These are phyloP conservation scores for Sporothrix curviconia DNA, from an alignment of 2,329 filamentous ascomycete species.

Conservation along the genomic window DNA sequence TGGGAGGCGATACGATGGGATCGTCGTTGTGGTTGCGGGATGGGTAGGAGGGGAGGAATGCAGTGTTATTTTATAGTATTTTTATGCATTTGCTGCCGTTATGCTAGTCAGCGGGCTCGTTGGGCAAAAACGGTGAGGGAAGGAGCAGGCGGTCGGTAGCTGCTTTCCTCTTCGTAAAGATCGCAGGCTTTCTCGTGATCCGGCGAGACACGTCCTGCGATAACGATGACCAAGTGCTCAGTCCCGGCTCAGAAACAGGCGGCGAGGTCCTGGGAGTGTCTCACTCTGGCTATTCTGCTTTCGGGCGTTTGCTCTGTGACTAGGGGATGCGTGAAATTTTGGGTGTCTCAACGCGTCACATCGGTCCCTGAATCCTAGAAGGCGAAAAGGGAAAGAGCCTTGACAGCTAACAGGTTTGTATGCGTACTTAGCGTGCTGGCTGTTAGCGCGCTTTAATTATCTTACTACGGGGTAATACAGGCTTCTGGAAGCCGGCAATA, in stretches of 20 bases:
- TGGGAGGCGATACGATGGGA: background rate
- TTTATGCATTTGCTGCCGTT: background rate
- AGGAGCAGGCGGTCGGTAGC: slow-evolving; percentile 5
- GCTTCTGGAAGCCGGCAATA: too few species aligned
- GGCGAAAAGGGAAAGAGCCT: too few species aligned
- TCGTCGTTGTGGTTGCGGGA: background rate
- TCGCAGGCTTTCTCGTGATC: too few species aligned
- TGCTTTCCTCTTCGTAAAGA: background rate
- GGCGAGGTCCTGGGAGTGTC: background rate
- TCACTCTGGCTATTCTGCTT: background rate
- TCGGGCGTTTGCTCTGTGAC: background rate
- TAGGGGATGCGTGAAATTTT: background rate
- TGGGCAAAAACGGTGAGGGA: slow-evolving; percentile 4
- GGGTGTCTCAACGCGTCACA: slow-evolving; percentile 15
- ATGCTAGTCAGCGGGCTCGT: slow-evolving; percentile 4
- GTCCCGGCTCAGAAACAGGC: background rate
- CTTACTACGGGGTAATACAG: too few species aligned
- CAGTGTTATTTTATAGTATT: background rate
- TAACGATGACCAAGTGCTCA: too few species aligned
- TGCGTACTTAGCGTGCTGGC: background rate
- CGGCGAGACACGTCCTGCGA: too few species aligned
- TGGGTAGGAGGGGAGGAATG: background rate
- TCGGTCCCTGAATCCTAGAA: slow-evolving; percentile 4
- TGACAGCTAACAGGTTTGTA: background rate
- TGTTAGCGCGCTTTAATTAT: background rate